Conservation (phyloP, 805 yeast genomes). For the Metschnikowia reukaufii region DNA sequence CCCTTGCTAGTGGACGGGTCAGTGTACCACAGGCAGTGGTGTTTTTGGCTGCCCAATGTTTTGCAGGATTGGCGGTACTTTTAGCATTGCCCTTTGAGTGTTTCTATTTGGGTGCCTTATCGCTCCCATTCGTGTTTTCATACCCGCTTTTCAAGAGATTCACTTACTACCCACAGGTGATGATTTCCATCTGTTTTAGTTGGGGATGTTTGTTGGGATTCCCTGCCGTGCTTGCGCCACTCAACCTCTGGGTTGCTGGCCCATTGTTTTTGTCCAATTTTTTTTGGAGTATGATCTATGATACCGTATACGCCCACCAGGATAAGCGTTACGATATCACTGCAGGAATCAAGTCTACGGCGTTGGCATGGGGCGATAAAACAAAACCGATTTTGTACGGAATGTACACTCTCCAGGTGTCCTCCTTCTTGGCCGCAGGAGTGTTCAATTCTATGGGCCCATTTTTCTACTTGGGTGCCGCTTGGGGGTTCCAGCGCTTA, state of each 20-base stretch:
- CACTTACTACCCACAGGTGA: conserved; percentile 92
- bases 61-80: conserved; percentile 70
- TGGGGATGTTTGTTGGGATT: conserved; percentile 96
- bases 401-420: conserved; percentile 66
- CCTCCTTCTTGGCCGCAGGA: conserved; percentile 66
- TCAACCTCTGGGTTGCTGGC: conserved; percentile 72
- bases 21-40: conserved; percentile 63
- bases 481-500: conserved; percentile 67
- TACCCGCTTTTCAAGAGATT: conserved; percentile 94
- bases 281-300: conserved; percentile 94
- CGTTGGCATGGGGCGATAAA: conserved; percentile 86
- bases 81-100: conserved; percentile 76
- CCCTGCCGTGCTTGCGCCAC: conserved; percentile 88
- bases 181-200: conserved; percentile 76
- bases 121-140: conserved; percentile 75
- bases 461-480: conserved; percentile 68
- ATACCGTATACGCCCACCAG: conserved; percentile 96
- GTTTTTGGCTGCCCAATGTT: conserved; percentile 73
- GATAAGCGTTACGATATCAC: conserved; percentile 83
- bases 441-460: conserved; percentile 80
- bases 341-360: conserved; percentile 95
- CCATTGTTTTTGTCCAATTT: conserved; percentile 76
- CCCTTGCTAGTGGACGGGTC: conserved; percentile 88
- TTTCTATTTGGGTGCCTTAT: conserved; percentile 77
- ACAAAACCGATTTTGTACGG: conserved; percentile 69